Evolutionary conservation across 495 filamentous ascomycete genomes (phyloP), one percentile per base, ranked within the genome.

Genomic region (Aspergillus steynii): DNA sequence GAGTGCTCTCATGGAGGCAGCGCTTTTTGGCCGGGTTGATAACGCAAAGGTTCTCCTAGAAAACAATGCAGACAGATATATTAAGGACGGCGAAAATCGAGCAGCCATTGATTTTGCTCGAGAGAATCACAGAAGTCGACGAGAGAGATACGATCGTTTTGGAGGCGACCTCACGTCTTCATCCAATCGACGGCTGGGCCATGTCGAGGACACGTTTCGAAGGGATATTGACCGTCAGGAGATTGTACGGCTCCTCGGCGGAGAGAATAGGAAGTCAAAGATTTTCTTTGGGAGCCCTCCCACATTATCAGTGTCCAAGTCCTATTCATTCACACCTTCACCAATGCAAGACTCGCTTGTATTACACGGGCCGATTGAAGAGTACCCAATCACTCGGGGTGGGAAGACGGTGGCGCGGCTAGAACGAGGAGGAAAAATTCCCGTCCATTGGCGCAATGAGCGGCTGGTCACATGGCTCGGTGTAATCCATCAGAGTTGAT

Each of bases 1-100:
- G 26, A 65, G 27, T n/a, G 50, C 63, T 26, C 52, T 65, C n/a
- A 65, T 65, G 55, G 59, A 61, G 52, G 59, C 55, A 46, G 50
- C 59, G 2, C 59, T 61, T 25, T 65, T 28, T 52, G 59, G 59
- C 46, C 20, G 55, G 31, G 7, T 56, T 6, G 59, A 59, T 14
- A 65, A 50, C 47, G 51, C 56, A 29, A 61, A 61, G 51, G 25
- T 59, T 51, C 63, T 65, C 29, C 59, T 65, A 25, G 3, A 50
- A 26, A 27, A 61, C 10, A 34, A 28, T 37, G 59, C 55, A 45
- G 50, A 58, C 37, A 47, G 51, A 45, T 8, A 51, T 55, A 37
- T 59, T 5, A 50, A 45, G n/a, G 63, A 65, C 47, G 29, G 25
- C 42, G n/a, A 65, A 54, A 59, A 59, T 48, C 53, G 45, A 48